Evolutionary conservation across 1,284 basidiomycete genomes (phyloP).

Genomic region (Phaffia rhodozyma): DNA sequence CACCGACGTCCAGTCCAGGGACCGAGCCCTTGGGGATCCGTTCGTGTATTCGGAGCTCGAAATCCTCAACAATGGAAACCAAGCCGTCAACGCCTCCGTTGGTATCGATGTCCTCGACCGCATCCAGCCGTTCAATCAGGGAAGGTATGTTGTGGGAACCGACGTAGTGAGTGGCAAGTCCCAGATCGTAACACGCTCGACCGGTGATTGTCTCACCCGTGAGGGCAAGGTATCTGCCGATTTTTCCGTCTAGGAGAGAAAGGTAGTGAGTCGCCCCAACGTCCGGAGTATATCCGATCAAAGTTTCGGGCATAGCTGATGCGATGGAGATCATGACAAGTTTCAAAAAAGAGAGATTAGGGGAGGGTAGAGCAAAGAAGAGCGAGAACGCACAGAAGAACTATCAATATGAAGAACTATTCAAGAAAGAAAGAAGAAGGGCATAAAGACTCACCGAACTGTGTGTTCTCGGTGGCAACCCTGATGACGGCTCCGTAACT

Average conservation of each 20-base stretch:
- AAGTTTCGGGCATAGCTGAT: slow-evolving; percentile 89
- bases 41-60: not conserved
- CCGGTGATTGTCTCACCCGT: slow-evolving; percentile 65
- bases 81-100: slow-evolving; percentile 33
- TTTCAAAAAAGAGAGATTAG: not conserved
- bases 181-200: slow-evolving; percentile 70
- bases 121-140: slow-evolving; percentile 43
- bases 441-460: slow-evolving; percentile 39
- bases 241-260: slow-evolving; percentile 74
- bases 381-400: not conserved
- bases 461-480: slow-evolving; percentile 84
- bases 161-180: slow-evolving; percentile 82
- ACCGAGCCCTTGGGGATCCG: not conserved
- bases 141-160: slow-evolving; percentile 46
- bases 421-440: not conserved
- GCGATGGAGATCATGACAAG: slow-evolving; percentile 17
- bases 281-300: slow-evolving; percentile 50
- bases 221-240: slow-evolving; percentile 88
- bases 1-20: not conserved
- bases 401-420: not conserved
- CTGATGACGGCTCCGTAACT: slow-evolving; percentile 79
- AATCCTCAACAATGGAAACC: slow-evolving; percentile 10
- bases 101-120: slow-evolving; percentile 53
- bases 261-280: slow-evolving; percentile 88
- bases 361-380: not conserved